Evolutionary conservation across 2,329 filamentous ascomycete species (phyloP), one percentile per base, ranked within the genome.

Genomic region (Scedosporium apiospermum): DNA sequence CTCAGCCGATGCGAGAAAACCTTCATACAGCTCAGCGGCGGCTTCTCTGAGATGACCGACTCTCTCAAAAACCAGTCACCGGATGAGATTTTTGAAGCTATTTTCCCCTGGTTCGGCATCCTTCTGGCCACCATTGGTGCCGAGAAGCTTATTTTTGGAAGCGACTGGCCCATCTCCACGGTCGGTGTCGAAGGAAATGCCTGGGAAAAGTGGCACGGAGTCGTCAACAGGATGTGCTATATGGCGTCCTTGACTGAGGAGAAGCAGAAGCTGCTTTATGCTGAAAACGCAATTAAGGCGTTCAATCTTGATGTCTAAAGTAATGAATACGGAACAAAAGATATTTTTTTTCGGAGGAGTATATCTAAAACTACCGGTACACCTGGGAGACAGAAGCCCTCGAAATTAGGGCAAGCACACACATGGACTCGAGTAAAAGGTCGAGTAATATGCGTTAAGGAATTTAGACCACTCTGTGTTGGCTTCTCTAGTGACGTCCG

Each of bases 1-100:
- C 85, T 96, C 69, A 83, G 87, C 67, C 81, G 81, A 64, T 84
- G 83, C 71, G 76, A 79, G 58, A 82, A 79, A 60, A 86, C 88
- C n/a, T 96, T 89, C 77, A 90, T 97, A 83, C 96, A 97, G 78
- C 82, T 97, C n/a, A 93, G 89, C 0, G 93, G 93, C 6, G 84
- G 82, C 57, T 93, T 97, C 73, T 86, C 88, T 18, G 91, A 96
- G 75, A 86, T 97, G 75, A 81, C 86, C 3, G 78, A 79, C 57
- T 73, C 77, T 10, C 76, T 87, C 66, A 78, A 77, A 68, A 72
- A 70, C 26, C 76, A 79, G 27, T 72, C 80, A 9, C 71, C 80
- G 41, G 76, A 82, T 63, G 80, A 83, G 42, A 82, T 91, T 63
- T 86, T 90, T 66, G 77, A 82, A 65, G 80, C 81, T 49, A 79